Evolutionary conservation across 192 early-diverging fungal species (phyloP), one percentile per base, ranked within the genome.

Genomic region (Radiomyces spectabilis): DNA sequence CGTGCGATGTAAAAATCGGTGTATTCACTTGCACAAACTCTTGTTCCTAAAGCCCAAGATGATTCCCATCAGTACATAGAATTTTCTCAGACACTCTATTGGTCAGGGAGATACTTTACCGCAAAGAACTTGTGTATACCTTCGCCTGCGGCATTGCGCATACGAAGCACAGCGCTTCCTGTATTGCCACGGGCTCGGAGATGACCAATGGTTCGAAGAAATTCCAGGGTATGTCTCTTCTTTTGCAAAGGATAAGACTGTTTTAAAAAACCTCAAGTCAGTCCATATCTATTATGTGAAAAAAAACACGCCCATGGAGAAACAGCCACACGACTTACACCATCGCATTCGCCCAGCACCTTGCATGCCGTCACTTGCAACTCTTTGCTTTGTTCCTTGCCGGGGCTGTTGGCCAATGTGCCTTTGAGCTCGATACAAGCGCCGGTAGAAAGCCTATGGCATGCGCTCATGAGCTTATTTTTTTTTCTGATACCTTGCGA

Each of bases 171-270:
- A 2, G 88, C 84, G 16, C 78, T 73, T 31, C 87, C 87, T 24
- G 82, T 88, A 59, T 84, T 84, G 29, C 83, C 81, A 34, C 91
- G 71, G 13, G 87, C 75, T 2, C 92, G 79, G 33, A 95, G 59
- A 51, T 95, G 84, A 1, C 75, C 70, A 35, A 84, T 85, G 18
- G 86, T 82, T 51, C 92, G 80, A 54, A 95, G 53, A 65, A 88
- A 87, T 48, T 90, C 88, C 18, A 86, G 59, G 0, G 83, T 67
- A 41, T 92, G 85, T 33, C 76, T 72, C 48, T 89, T 88, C 71
- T 95, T 95, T 67, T 92, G 88, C 41, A 95, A 65, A 2, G 92
- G 92, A 48, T 92, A 95, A 13, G 79, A 67, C 80, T 87, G 57
- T 21, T 16, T 3, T 4, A 18, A 15, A 41, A 41, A 19, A 19